phyloP scores from a whole-genome alignment of 495 filamentous ascomycete genomes.

The Thermochaetoides thermophila region DNA sequence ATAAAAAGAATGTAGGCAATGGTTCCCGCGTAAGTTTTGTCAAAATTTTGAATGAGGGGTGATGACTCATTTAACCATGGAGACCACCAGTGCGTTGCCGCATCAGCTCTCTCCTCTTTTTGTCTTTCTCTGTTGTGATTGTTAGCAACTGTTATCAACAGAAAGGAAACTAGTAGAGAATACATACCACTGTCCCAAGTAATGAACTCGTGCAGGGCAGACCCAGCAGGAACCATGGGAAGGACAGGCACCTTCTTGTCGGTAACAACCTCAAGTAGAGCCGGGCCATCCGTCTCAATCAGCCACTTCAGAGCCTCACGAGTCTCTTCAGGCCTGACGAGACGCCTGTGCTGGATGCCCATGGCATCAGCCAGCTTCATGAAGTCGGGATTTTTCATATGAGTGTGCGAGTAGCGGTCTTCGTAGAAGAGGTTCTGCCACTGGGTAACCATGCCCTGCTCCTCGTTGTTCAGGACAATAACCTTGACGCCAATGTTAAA shows the following conservation, averaged over 20 bases:
- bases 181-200: conserved; percentile 67
- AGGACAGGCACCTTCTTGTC: conserved; percentile 94
- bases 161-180: not conserved
- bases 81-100: conserved; percentile 46
- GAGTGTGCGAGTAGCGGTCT: conserved; percentile 81
- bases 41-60: conserved; percentile 3
- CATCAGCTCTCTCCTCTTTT: conserved; percentile 57
- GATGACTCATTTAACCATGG: conserved; percentile 22
- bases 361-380: conserved; percentile 74
- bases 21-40: too few species aligned
- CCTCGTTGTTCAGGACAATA: conserved; percentile 87
- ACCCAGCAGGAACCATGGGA: conserved; percentile 87
- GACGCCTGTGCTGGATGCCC: conserved; percentile 55
- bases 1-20: conserved; percentile 4
- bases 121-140: conserved; percentile 49
- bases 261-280: conserved; percentile 48
- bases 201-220: conserved; percentile 82
- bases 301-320: conserved; percentile 73
- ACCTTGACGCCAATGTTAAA: conserved; percentile 91
- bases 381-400: conserved; percentile 80
- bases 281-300: conserved; percentile 66
- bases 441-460: conserved; percentile 94
- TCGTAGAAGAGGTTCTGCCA: conserved; percentile 92
- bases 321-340: conserved; percentile 54
- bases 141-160: conserved; percentile 14